phyloP scores from a whole-genome alignment of 495 filamentous ascomycete species.

The Chaetomium cochliodes region DNA sequence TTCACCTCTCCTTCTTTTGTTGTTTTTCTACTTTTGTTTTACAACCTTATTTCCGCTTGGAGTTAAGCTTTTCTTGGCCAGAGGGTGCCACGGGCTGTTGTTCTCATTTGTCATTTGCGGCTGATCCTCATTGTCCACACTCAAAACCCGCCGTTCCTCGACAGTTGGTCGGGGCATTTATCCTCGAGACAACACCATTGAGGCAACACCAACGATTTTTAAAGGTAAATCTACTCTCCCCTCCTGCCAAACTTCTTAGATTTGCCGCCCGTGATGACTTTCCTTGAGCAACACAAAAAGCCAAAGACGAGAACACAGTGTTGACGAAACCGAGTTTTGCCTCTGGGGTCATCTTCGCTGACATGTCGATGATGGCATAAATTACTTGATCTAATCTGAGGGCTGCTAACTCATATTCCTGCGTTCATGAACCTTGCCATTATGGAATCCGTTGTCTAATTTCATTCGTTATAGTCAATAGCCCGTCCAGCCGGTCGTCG shows the following conservation, averaged over 20 bases:
- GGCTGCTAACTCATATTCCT: constrained; percentile 8
- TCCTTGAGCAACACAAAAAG: constrained; percentile 37
- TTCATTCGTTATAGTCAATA: constrained; percentile 47
- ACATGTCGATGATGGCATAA: constrained; percentile 46
- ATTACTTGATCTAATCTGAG: constrained; percentile 60
- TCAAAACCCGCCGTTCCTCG: background rate
- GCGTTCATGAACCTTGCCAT: background rate
- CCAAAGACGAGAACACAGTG: constrained; percentile 43
- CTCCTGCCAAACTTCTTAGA: background rate
- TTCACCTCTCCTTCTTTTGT: too few species aligned
- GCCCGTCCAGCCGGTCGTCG: constrained; percentile 50
- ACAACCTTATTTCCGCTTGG: too few species aligned
- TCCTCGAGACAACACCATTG: background rate
- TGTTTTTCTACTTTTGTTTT: too few species aligned
- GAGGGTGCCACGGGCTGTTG: too few species aligned
- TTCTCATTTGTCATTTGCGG: background rate
- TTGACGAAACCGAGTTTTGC: constrained; percentile 45
- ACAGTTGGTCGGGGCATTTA: background rate
- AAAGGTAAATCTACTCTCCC: background rate
- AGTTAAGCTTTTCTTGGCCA: too few species aligned
- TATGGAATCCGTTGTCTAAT: constrained; percentile 40
- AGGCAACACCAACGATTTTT: background rate
- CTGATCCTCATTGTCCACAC: background rate
- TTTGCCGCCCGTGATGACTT: constrained; percentile 44
- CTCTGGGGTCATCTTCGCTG: constrained; percentile 53